These are phyloP conservation scores for Miscanthus lutarioriparius DNA, from an alignment of 176 grass and related monocot species.

Conservation along the genomic window DNA sequence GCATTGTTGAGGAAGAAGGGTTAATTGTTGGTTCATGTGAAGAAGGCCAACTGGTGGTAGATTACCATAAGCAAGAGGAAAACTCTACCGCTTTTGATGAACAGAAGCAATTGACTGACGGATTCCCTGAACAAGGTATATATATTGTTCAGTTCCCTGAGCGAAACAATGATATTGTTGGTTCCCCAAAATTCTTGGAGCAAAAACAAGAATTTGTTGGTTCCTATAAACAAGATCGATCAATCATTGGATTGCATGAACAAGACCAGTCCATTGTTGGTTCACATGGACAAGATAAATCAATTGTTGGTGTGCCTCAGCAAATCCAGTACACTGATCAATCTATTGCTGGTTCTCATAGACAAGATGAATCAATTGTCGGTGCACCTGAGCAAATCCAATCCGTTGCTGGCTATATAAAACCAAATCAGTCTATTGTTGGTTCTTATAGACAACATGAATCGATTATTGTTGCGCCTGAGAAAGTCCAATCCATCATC, in stretches of 20 bases:
- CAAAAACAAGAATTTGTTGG: not conserved
- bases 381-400: not conserved
- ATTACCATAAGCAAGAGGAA: constrained; percentile 14
- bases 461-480: constrained; percentile 4
- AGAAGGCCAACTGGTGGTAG: not conserved
- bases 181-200: not conserved
- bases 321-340: not conserved
- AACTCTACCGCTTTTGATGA: not conserved
- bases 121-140: not conserved
- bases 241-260: not conserved
- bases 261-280: not conserved
- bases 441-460: constrained; percentile 8
- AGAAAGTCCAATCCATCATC: constrained; percentile 10
- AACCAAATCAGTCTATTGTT: constrained; percentile 24
- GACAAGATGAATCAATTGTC: constrained; percentile 6
- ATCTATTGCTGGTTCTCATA: not conserved
- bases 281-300: not conserved
- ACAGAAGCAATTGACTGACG: not conserved
- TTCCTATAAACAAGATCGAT: constrained; percentile 18
- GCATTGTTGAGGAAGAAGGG: constrained; percentile 8
- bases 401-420: not conserved
- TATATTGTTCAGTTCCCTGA: not conserved
- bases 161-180: not conserved
- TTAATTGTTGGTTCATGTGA: not conserved
- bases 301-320: not conserved